Evolutionary conservation across 192 early-diverging fungal species (phyloP), one percentile per base, ranked within the genome.

Genomic region (Umbelopsis sp.): DNA sequence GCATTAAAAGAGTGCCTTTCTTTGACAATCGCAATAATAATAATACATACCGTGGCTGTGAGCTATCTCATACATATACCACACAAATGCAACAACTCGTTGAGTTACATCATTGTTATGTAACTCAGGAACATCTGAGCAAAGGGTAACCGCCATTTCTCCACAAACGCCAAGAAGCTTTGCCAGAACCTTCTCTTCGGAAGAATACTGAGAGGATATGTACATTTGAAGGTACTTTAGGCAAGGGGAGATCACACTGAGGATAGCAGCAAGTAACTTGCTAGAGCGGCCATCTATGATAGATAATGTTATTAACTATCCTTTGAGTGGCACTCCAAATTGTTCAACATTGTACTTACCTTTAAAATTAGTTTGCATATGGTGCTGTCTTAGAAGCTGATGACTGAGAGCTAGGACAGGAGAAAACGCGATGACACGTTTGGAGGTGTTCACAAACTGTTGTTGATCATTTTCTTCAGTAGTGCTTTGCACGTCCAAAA

Each of bases 41-140:
- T 24, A 8, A 11, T 34, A 62, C 56, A 6, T 52, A 70, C 68
- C 47, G 14, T 50, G 32, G 24, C 32, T 49, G 52, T 50, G 68
- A 24, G 68, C 68, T 12, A 50, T 17, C 3, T 50, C 34, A 77
- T 77, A 77, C 54, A 74, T 68, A 68, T 74, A 71, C 77, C 77
- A 78, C 11, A 74, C 45, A 36, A 67, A 50, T 36, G 69, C 68
- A 9, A 78, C 17, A 22, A 54, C 53, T 10, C 54, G 69, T 17
- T 71, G 62, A 0, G 73, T 74, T 20, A 49, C 43, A 21, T 66
- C 51, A 26, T 43, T 20, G 38, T 71, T 21, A 24, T 72, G 68
- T 20, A 62, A 2, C n/a, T 62, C 56, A 0, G 56, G 56, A 17
- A 34, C 17, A 29, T 26, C 56, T 34, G 56, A 62, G 31, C 56